These are phyloP conservation scores for Xylaria scruposa DNA, from an alignment of 495 filamentous ascomycete species.

Conservation along the genomic window DNA sequence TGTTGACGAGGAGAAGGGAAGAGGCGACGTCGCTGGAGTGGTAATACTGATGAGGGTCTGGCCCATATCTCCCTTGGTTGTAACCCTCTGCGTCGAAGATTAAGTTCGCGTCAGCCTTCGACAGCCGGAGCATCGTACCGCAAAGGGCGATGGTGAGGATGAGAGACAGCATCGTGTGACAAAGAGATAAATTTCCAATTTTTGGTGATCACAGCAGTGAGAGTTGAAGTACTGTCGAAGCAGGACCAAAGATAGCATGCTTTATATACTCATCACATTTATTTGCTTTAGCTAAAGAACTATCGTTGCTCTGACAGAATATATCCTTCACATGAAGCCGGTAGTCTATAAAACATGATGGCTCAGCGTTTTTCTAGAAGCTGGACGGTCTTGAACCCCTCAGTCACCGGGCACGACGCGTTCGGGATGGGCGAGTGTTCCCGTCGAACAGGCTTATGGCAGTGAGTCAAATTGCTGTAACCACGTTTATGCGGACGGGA, in stretches of 20 bases:
- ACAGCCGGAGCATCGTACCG: background rate
- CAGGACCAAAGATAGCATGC: background rate
- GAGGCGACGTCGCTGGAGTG: slow-evolving; percentile 22
- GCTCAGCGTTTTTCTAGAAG: background rate
- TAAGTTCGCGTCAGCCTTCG: slow-evolving; percentile 10
- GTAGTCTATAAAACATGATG: background rate
- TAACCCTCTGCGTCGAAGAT: slow-evolving; percentile 21
- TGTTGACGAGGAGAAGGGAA: slow-evolving; percentile 29
- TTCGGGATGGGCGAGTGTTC: background rate
- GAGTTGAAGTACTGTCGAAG: background rate
- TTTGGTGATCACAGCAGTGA: background rate
- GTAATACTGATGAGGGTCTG: slow-evolving; percentile 28
- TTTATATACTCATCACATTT: background rate
- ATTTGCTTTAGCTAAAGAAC: background rate
- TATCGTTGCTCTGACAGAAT: background rate
- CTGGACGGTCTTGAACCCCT: background rate
- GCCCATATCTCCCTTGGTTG: slow-evolving; percentile 24
- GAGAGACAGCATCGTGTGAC: slow-evolving; percentile 16
- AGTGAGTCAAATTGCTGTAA: background rate
- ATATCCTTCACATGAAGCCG: background rate
- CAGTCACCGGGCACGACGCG: background rate
- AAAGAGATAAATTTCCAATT: too few relatives aligned
- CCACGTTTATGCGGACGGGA: background rate
- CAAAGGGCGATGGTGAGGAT: background rate
- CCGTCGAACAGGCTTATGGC: background rate